Percentiles rank a stretch among this genome's conserved stretches.
Conservation (phyloP, 2,329 filamentous ascomycete species). For the Botrytis sinoallii region DNA sequence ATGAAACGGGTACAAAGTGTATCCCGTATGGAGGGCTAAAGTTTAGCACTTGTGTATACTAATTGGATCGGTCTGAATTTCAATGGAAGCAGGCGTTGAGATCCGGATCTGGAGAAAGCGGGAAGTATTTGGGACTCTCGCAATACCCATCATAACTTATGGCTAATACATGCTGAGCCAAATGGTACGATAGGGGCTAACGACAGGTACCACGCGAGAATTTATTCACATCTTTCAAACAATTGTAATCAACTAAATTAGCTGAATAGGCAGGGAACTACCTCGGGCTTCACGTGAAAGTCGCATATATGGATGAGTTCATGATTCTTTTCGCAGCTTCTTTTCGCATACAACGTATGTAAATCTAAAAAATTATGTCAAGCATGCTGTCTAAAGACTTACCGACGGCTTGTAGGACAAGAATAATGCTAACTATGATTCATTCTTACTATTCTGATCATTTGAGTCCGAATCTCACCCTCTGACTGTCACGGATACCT, state of each 20-base stretch:
- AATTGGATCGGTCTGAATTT: not conserved
- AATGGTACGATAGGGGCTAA: not conserved
- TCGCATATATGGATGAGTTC: not conserved
- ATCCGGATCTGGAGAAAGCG: not conserved
- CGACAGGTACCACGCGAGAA: not conserved
- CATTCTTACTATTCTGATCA: not conserved
- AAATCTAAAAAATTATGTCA: not conserved
- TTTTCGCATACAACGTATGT: not conserved
- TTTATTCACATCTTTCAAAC: not conserved
- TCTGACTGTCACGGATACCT: not conserved
- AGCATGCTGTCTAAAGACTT: no score
- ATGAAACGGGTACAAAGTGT: not conserved
- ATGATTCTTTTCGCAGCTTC: not conserved
- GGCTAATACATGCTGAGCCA: not conserved
- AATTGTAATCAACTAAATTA: not conserved
- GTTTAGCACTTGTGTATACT: not conserved
- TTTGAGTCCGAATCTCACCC: not conserved
- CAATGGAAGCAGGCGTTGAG: not conserved
- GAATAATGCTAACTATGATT: not conserved
- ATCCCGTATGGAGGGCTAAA: not conserved
- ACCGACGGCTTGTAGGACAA: not conserved
- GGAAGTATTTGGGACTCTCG: not conserved
- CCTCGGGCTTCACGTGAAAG: not conserved
- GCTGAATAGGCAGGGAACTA: not conserved
- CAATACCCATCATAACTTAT: not conserved